Base-by-base conservation (phyloP, 2,329 filamentous ascomycete species). In the Colletotrichum somersetense region DNA sequence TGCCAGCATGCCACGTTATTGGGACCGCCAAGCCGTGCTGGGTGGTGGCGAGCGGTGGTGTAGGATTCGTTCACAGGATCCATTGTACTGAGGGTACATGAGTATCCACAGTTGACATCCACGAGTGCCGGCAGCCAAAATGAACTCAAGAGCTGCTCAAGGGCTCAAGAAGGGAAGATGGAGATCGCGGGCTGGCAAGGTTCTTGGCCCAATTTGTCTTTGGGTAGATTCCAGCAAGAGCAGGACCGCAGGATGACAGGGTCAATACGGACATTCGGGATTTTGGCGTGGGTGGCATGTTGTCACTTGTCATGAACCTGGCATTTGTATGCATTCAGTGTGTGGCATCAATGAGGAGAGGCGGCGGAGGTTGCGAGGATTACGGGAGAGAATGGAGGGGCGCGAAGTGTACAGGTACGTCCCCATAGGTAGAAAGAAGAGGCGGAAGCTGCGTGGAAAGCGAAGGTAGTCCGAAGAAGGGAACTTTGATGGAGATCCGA, bases 261-360 rank as follows among this genome's bases (percentile, higher is more conserved):
- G 63, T 20, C 11, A 35, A 33, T 20, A 33, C 23, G 44, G 12
- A 55, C 44, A 30, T 30, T 50, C 8, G 33, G 53, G n/a, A 35
- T 16, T 35, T 46, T 56, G 52, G 35, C 62, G 35, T 64, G 58
- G 59, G 59, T 66, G 59, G 46, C 38, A 72, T 61, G 59, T 61
- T 70, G 55, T 72, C 70, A 72, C 66, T 72, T 70, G 70, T 72
- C 70, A 72, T 70, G 66, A 65, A 63, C 70, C 70, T 62, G 40
- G 65, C 67, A 56, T 68, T 52, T 44, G 50, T 44, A 62, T 1
- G 53, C 50, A 67, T 53, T 61, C 42, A 65, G 10, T 46, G 20
- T 48, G 58, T 68, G 50, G 57, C 38, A 63, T 52, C 46, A 62
- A 52, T 52, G 33, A 62, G 26, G 46, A 62, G 20, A 52, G 20